Conservation (phyloP, 768 basidiomycete species). For the Boletus sp. region DNA sequence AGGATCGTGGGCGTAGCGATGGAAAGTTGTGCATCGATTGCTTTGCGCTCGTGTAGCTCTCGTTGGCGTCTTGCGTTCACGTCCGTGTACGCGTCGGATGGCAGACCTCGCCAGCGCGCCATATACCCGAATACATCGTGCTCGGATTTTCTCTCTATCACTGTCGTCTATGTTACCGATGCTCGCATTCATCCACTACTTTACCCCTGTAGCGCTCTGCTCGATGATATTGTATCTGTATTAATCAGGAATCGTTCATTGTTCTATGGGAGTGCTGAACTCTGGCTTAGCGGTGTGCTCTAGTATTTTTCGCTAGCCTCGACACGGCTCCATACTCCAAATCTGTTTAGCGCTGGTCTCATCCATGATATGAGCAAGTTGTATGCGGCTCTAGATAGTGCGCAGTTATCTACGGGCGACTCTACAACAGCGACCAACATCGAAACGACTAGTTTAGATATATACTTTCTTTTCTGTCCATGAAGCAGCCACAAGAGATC, state of each 20-base stretch:
- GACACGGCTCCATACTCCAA: not conserved
- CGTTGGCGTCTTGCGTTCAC: not conserved
- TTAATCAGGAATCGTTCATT: not conserved
- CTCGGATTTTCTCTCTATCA: not conserved
- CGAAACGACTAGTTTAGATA: not conserved
- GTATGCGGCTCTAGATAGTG: not conserved
- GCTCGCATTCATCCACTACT: conserved; percentile 3
- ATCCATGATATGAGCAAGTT: not conserved
- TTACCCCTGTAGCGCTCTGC: conserved; percentile 2
- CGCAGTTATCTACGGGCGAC: not conserved
- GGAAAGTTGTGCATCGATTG: conserved; percentile 33
- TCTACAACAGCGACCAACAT: not conserved
- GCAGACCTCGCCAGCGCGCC: not conserved
- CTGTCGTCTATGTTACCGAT: conserved; percentile 4
- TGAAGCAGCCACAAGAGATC: not conserved
- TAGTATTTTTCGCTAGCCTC: not conserved
- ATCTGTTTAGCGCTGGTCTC: not conserved
- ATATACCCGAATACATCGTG: not conserved
- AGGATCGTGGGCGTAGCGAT: conserved; percentile 16
- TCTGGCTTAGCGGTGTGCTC: not conserved
- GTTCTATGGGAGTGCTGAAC: not conserved
- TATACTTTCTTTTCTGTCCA: not conserved
- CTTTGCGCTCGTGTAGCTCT: conserved; percentile 24
- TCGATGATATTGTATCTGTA: conserved; percentile 14
- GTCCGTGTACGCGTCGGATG: not conserved